Percentiles rank a stretch among this genome's conserved stretches.
phyloP scores from a whole-genome alignment of 495 filamentous ascomycete species.

The Aspergillus indologenus region DNA sequence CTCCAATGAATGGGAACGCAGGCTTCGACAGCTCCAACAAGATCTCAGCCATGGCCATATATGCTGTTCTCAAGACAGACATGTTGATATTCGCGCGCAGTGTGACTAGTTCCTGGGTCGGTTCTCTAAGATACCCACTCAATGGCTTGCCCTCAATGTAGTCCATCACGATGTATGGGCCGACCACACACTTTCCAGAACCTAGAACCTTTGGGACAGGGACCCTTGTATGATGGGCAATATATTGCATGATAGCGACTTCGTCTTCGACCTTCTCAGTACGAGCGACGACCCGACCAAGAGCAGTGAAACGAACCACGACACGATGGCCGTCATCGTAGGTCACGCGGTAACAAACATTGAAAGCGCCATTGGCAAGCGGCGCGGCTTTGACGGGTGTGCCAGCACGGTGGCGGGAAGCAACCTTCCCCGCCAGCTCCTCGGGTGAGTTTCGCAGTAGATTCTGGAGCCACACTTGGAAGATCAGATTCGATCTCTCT shows the following conservation, averaged over 20 bases:
- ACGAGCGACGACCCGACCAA: constrained; percentile 24
- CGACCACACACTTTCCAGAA: constrained; percentile 27
- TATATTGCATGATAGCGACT: constrained; percentile 35
- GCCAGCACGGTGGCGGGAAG: constrained; percentile 19
- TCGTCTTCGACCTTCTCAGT: constrained; percentile 39
- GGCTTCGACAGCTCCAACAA: constrained; percentile 38
- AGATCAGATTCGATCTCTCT: constrained; percentile 22
- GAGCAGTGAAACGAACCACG: constrained; percentile 26
- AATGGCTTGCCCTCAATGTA: constrained; percentile 33
- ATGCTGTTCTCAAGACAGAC: constrained; percentile 29
- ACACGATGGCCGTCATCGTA: constrained; percentile 25
- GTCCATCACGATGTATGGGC: constrained; percentile 48
- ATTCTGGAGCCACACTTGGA: constrained; percentile 24
- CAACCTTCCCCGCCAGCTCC: constrained; percentile 22
- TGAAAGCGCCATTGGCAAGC: constrained; percentile 26
- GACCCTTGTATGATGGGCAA: constrained; percentile 31
- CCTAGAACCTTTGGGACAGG: constrained; percentile 38
- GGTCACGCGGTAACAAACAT: constrained; percentile 28
- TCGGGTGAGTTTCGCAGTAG: constrained; percentile 22
- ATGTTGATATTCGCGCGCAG: constrained; percentile 26
- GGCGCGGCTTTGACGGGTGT: constrained; percentile 17
- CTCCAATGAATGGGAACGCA: constrained; percentile 36
- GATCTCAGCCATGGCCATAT: constrained; percentile 31
- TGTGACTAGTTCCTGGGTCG: constrained; percentile 13
- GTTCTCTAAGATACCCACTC: constrained; percentile 20